Conservation (phyloP, 768 basidiomycete genomes). For the Suillus sp. region DNA sequence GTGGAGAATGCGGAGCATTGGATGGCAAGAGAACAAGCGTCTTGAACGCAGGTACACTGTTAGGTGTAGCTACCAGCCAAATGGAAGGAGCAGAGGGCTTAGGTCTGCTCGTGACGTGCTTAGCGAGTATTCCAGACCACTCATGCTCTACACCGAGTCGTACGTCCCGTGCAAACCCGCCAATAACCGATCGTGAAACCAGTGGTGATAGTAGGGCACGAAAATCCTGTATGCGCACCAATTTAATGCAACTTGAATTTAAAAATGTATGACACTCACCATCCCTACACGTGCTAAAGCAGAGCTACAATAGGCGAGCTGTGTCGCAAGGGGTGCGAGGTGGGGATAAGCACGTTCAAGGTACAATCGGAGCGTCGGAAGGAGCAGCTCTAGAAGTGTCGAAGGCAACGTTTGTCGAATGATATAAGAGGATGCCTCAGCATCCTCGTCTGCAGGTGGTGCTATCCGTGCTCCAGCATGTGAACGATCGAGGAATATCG, state of each 20-base stretch:
- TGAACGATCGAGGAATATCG: constrained; percentile 82
- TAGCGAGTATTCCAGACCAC: constrained; percentile 38
- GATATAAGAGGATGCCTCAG: constrained; percentile 15
- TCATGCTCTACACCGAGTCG: constrained; percentile 30
- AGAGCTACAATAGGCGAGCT: constrained; percentile 89
- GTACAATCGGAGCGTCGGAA: constrained; percentile 62
- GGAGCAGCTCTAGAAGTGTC: constrained; percentile 49
- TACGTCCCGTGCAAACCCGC: constrained; percentile 52
- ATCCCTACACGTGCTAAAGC: constrained; percentile 92
- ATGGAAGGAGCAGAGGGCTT: constrained; percentile 43
- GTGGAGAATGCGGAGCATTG: constrained; percentile 61
- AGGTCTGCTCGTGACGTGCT: constrained; percentile 16
- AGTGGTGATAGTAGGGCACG: constrained; percentile 64
- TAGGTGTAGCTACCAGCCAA: constrained; percentile 50
- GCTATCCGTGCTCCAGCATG: constrained; percentile 26
- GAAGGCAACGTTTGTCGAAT: constrained; percentile 34
- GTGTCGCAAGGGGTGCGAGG: constrained; percentile 86
- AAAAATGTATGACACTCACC: constrained; percentile 34
- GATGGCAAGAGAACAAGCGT: constrained; percentile 24
- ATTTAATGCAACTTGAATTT: constrained; percentile 1
- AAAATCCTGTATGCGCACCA: constrained; percentile 52
- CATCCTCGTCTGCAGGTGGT: constrained; percentile 26
- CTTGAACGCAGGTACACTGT: constrained; percentile 31
- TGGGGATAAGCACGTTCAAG: constrained; percentile 62
- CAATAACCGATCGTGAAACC: constrained; percentile 63